A percentile compares a stretch with the other conserved stretches of the same genome.
These are phyloP conservation scores for Pleochaeta shiraiana DNA, from an alignment of 2,329 filamentous ascomycete genomes.

Conservation along the genomic window DNA sequence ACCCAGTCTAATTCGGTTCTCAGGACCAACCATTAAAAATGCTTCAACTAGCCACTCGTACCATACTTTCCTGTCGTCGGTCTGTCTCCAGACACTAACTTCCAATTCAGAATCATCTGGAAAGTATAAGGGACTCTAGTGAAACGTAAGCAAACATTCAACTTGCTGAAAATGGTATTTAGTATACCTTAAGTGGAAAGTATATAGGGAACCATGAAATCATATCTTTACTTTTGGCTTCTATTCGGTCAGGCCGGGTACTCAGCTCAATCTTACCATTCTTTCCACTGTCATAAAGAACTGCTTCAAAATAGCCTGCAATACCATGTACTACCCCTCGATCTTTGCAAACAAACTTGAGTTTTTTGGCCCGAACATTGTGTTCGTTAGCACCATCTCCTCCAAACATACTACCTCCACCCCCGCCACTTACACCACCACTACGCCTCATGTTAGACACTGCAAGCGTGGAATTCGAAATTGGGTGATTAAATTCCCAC, in stretches of 20 bases:
- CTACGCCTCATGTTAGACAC: slow-evolving; percentile 33
- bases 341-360: slow-evolving; percentile 57
- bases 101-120: slow-evolving; percentile 71
- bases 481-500: slow-evolving; percentile 63
- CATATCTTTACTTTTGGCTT: slow-evolving; percentile 88
- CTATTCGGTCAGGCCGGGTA: slow-evolving; percentile 81
- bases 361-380: slow-evolving; percentile 59
- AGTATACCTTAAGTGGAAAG: slow-evolving; percentile 72
- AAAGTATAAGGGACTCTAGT: slow-evolving; percentile 68
- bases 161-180: background rate
- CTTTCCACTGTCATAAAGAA: slow-evolving; percentile 46
- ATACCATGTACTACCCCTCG: slow-evolving; percentile 77
- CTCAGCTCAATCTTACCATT: slow-evolving; percentile 57
- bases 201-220: slow-evolving; percentile 99
- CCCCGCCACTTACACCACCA: slow-evolving; percentile 41
- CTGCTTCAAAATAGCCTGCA: slow-evolving; percentile 88
- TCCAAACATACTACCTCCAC: slow-evolving; percentile 50
- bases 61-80: slow-evolving; percentile 91
- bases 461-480: slow-evolving; percentile 35
- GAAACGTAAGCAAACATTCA: slow-evolving; percentile 7
- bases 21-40: slow-evolving; percentile 41
- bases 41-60: slow-evolving; percentile 96
- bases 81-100: slow-evolving; percentile 89
- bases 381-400: slow-evolving; percentile 75
- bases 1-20: slow-evolving; percentile 40